phyloP scores from a whole-genome alignment of 2,329 filamentous ascomycete genomes.

The Pseudogymnoascus sp. region DNA sequence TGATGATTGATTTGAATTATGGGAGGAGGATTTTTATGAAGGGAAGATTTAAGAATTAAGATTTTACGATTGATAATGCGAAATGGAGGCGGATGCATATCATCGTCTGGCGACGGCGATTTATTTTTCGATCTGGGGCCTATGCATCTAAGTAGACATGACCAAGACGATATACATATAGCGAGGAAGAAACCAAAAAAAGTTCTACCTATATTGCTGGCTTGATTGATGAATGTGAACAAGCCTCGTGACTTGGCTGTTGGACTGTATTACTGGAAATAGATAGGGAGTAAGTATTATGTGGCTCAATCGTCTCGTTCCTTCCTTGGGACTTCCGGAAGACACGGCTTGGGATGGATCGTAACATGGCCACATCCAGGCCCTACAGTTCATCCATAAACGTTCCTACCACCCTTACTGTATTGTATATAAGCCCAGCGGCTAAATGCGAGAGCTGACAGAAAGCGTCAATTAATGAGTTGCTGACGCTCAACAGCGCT shows the following conservation, averaged over 20 bases:
- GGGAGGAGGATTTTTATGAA: conserved; percentile 2
- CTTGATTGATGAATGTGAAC: background rate
- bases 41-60: conserved; percentile 7
- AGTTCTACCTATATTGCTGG: background rate
- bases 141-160: conserved; percentile 4
- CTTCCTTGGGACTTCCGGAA: background rate
- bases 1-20: conserved; percentile 4
- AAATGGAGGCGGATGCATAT: background rate
- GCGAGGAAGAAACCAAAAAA: background rate
- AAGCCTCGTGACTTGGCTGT: background rate
- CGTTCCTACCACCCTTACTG: background rate
- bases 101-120: background rate
- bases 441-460: background rate
- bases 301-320: background rate
- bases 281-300: background rate
- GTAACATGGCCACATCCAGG: background rate
- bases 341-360: background rate
- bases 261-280: background rate
- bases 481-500: background rate
- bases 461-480: background rate
- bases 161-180: conserved; percentile 2
- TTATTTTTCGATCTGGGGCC: background rate
- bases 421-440: background rate
- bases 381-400: background rate
- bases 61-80: conserved; percentile 3